Conservation (phyloP, 805 yeast species). For the Lipomyces spencermartinsiae region DNA sequence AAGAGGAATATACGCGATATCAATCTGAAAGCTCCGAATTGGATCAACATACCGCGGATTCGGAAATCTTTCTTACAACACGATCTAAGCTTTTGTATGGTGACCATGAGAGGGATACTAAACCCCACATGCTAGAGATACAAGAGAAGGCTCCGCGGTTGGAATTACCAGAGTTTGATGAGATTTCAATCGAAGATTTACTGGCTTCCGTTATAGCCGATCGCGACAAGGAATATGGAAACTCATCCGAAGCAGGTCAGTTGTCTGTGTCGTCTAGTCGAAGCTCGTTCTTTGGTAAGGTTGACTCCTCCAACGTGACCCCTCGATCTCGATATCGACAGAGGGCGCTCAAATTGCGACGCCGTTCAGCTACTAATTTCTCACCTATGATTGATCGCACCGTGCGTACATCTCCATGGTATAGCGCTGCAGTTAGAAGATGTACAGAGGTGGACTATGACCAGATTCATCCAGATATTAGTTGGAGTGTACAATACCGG, state of each 20-base stretch:
- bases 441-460: not conserved
- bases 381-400: constrained; percentile 1
- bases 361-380: not conserved
- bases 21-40: not conserved
- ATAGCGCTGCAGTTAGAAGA: not conserved
- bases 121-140: not conserved
- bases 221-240: not conserved
- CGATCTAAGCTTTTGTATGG: not conserved
- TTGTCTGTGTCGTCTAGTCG: not conserved
- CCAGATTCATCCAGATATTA: not conserved
- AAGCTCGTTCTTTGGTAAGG: not conserved
- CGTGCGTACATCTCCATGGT: not conserved
- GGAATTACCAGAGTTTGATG: not conserved
- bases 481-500: not conserved
- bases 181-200: not conserved
- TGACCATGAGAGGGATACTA: not conserved
- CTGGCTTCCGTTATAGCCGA: not conserved
- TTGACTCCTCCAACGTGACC: not conserved
- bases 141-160: not conserved
- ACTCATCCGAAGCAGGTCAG: not conserved
- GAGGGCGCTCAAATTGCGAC: not conserved
- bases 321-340: not conserved
- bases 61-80: not conserved
- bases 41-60: constrained; percentile 1
- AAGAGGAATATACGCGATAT: constrained; percentile 1